These are phyloP conservation scores for Chlorophyllum brunneum DNA, from an alignment of 768 basidiomycete species.

Conservation along the genomic window DNA sequence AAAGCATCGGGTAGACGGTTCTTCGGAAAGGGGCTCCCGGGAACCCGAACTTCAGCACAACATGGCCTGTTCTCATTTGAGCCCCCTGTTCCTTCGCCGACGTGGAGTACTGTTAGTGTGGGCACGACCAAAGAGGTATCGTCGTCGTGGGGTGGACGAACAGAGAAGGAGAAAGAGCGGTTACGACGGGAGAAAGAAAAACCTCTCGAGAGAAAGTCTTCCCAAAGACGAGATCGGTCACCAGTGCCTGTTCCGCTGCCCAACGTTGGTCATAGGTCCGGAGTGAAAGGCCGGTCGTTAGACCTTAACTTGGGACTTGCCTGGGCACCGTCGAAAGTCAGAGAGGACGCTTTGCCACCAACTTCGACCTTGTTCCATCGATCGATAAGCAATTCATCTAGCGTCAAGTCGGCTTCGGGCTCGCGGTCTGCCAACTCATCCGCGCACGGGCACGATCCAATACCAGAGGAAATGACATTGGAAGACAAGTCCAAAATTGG, in stretches of 20 bases:
- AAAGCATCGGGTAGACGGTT: constrained; percentile 42
- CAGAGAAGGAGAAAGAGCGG: constrained; percentile 25
- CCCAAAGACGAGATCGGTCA: constrained; percentile 14
- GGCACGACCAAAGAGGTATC: constrained; percentile 24
- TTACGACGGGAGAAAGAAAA: constrained; percentile 26
- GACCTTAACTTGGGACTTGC: constrained; percentile 67
- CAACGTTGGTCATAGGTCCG: constrained; percentile 37
- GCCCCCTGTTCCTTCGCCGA: constrained; percentile 55
- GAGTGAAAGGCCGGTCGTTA: constrained; percentile 63
- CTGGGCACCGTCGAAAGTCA: constrained; percentile 68
- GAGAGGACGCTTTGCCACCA: constrained; percentile 63
- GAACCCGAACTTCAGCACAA: constrained; percentile 34
- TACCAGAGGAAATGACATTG: constrained; percentile 15
- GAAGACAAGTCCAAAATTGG: constrained; percentile 36
- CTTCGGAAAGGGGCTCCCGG: constrained; percentile 21
- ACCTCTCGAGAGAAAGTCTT: constrained; percentile 20
- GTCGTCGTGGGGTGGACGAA: constrained; percentile 21
- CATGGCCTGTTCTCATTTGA: constrained; percentile 70
- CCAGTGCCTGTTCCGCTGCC: constrained; percentile 28
- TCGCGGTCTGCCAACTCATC: constrained; percentile 20
- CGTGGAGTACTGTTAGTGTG: constrained; percentile 29
- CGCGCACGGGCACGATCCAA: constrained; percentile 17
- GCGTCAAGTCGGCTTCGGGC: constrained; percentile 21
- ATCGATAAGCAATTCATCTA: constrained; percentile 28
- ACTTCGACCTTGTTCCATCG: constrained; percentile 35